Conservation (phyloP, 345 rosid genomes). For the Rhodamnia argentea region DNA sequence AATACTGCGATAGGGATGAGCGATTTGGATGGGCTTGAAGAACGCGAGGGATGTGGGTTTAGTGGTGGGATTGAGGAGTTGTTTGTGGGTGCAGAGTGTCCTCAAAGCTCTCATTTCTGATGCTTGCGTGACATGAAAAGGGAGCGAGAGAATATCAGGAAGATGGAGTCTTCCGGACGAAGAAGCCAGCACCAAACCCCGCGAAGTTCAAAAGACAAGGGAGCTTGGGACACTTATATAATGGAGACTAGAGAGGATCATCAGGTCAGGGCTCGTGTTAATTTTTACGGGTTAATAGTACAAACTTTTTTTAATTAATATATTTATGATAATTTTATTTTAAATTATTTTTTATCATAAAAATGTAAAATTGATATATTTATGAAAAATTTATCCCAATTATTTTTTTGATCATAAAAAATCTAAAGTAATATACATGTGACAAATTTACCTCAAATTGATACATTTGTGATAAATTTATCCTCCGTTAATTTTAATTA, state of each 20-base stretch:
- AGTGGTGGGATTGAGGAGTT: not conserved
- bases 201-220: conserved; percentile 2
- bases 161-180: not conserved
- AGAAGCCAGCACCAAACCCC: not conserved
- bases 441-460: too few relatives aligned
- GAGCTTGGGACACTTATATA: not conserved
- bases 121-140: not conserved
- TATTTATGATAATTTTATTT: too few relatives aligned
- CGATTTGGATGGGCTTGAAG: not conserved
- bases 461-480: too few relatives aligned
- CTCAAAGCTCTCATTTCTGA: conserved; percentile 4
- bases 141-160: not conserved
- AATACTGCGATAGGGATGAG: not conserved
- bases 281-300: too few relatives aligned
- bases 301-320: too few relatives aligned
- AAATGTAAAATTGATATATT: too few relatives aligned
- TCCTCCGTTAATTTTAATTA: too few relatives aligned
- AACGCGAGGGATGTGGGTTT: not conserved
- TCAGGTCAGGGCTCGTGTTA: not conserved
- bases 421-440: too few relatives aligned
- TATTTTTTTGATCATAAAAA: not conserved
- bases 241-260: not conserved
- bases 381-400: too few relatives aligned
- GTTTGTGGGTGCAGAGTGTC: not conserved
- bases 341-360: too few relatives aligned